Percentiles rank a stretch among this genome's conserved stretches.
Conservation (phyloP, 2,329 filamentous ascomycete species). For the Sordariomycetes sp. region DNA sequence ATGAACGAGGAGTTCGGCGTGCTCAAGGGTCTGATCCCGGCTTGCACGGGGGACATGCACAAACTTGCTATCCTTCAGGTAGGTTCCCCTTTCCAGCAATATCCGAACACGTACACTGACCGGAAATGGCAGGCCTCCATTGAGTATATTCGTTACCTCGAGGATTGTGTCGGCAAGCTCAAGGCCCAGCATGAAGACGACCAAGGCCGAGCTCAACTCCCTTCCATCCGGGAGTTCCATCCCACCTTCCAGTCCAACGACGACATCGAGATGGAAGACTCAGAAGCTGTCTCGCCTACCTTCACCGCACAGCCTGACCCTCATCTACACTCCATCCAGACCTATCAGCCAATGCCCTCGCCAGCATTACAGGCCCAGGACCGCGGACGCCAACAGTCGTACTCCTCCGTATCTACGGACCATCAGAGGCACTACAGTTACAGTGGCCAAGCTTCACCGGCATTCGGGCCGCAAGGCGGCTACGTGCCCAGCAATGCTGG, state of each 20-base stretch:
- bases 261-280: constrained; percentile 52
- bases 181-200: constrained; percentile 47
- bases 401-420: constrained; percentile 43
- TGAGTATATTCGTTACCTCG: constrained; percentile 89
- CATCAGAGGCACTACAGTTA: constrained; percentile 41
- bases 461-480: constrained; percentile 39
- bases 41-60: constrained; percentile 96
- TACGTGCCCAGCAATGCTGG: constrained; percentile 32
- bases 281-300: constrained; percentile 37
- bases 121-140: constrained; percentile 65
- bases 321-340: constrained; percentile 8
- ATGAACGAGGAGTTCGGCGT: constrained; percentile 98
- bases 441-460: constrained; percentile 43
- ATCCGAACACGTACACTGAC: neutral
- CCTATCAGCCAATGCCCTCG: constrained; percentile 39
- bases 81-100: constrained; percentile 12
- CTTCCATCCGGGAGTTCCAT: constrained; percentile 28
- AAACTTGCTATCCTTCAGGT: constrained; percentile 94
- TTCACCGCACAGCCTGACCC: constrained; percentile 24
- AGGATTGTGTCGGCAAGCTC: constrained; percentile 76
- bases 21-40: constrained; percentile 90
- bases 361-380: constrained; percentile 41
- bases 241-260: constrained; percentile 26
- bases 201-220: constrained; percentile 17
- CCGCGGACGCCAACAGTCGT: constrained; percentile 38